Evolutionary conservation across 495 filamentous ascomycete species (phyloP).

Genomic region (Articulospora tetracladia): DNA sequence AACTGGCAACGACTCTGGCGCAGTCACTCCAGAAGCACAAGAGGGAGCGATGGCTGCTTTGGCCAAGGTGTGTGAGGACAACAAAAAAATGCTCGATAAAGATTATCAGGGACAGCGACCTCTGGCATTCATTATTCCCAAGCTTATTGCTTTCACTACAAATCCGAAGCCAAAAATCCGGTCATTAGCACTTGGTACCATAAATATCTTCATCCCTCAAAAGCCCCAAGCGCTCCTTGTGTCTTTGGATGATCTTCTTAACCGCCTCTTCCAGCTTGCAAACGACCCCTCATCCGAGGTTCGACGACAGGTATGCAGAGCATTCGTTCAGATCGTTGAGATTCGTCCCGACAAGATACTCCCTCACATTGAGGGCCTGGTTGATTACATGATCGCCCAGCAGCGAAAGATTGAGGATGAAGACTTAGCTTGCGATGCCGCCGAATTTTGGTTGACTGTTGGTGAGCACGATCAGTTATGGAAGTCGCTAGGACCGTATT

Average conservation of each 20-base stretch:
- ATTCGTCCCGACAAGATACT: constrained; percentile 83
- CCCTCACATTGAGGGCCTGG: constrained; percentile 83
- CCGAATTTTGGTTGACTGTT: constrained; percentile 95
- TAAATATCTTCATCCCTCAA: constrained; percentile 88
- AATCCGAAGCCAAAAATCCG: constrained; percentile 71
- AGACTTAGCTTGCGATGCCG: constrained; percentile 89
- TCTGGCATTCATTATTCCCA: constrained; percentile 83
- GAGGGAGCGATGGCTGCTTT: constrained; percentile 93
- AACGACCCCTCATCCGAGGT: constrained; percentile 73
- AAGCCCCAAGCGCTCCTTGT: constrained; percentile 72
- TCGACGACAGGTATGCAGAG: constrained; percentile 84
- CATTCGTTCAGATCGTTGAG: constrained; percentile 90
- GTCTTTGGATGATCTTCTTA: constrained; percentile 74
- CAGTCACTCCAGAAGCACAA: constrained; percentile 64
- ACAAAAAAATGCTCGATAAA: constrained; percentile 77
- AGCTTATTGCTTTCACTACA: constrained; percentile 80
- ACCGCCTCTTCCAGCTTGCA: constrained; percentile 76
- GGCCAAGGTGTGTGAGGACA: constrained; percentile 95
- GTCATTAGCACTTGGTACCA: constrained; percentile 69
- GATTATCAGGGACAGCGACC: constrained; percentile 85
- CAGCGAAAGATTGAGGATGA: constrained; percentile 81
- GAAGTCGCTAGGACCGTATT: constrained; percentile 66
- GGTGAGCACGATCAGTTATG: constrained; percentile 82
- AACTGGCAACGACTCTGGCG: constrained; percentile 67
- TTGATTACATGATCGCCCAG: constrained; percentile 89